Percentiles rank a stretch among this genome's conserved stretches.
phyloP scores from a whole-genome alignment of 176 grass and related monocot genomes.

The Oryza punctata region DNA sequence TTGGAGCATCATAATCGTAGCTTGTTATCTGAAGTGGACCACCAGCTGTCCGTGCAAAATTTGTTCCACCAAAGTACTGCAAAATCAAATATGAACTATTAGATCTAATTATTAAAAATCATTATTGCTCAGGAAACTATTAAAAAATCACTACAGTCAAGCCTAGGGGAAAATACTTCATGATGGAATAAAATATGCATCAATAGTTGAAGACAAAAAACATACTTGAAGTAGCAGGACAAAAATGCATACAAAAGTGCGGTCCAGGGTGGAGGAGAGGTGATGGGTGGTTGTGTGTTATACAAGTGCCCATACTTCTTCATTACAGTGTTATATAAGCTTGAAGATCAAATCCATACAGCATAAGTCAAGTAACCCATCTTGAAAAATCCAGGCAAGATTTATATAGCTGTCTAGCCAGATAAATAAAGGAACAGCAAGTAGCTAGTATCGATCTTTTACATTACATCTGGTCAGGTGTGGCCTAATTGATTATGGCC shows the following conservation, averaged over 20 bases:
- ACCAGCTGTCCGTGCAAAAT: conserved; percentile 93
- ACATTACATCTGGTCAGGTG: too few relatives aligned
- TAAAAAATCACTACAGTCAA: conserved; percentile 3
- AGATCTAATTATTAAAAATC: conserved; percentile 35
- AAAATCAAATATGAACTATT: conserved; percentile 31
- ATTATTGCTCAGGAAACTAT: not conserved
- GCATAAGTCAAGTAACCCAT: not conserved
- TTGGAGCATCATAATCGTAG: conserved; percentile 96
- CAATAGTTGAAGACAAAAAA: not conserved
- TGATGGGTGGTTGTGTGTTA: not conserved
- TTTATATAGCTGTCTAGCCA: not conserved
- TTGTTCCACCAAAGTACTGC: conserved; percentile 96
- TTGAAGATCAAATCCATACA: not conserved
- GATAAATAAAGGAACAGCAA: not conserved
- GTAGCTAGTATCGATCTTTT: too few relatives aligned
- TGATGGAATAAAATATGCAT: not conserved
- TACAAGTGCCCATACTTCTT: not conserved
- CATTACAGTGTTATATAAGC: not conserved
- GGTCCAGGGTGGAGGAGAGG: too few relatives aligned
- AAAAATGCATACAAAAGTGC: not conserved
- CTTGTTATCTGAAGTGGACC: conserved; percentile 93
- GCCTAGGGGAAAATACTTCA: conserved; percentile 3
- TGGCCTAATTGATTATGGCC: not conserved
- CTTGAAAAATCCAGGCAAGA: not conserved
- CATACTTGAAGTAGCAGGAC: conserved; percentile 15